Base-by-base conservation (phyloP, 192 early-diverging fungal genomes). In the Chytriomyces hyalinus region DNA sequence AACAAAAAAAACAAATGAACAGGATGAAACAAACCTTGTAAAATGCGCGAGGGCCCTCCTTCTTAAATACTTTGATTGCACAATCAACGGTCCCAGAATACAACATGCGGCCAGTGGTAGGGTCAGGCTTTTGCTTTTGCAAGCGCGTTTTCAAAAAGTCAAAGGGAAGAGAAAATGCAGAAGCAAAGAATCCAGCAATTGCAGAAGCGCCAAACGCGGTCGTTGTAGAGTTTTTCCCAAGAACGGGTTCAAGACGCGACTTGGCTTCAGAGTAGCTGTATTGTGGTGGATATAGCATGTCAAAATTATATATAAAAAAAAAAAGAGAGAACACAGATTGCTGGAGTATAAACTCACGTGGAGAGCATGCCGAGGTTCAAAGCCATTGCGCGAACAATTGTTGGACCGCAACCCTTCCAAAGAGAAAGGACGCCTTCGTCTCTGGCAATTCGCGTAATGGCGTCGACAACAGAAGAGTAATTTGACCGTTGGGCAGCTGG, bases 111-210 rank as follows among this genome's bases (percentile, higher is more conserved):
- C 87, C 86, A 8, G 57, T 71, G 22, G 49, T 80, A 0, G 75
- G 36, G 61, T 86, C 86, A 9, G 85, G 83, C 46, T 63, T 65
- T 76, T 87, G 84, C 76, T 88, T 88, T 65, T 88, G 87, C 61
- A 88, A 53, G 1, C 86, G 77, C 0, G 87, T 88, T 73, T 88
- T 88, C 80, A 88, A 70, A 67, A 88, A 88, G 70, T 88, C 87
- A 65, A 88, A 88, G 15, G 87, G 87, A 8, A 88, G 80, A 20
- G 82, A 84, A 47, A 88, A 79, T 62, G 81, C 77, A 51, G 86
- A 88, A 5, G 87, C 87, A 70, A 88, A 86, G 82, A 88, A 88
- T 10, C 87, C 87, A 26, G 87, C 87, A 68, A 88, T 63, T 26
- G 86, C 84, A 46, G 79, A 80, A 47, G 86, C 63, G 60, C 81